Percentiles rank a stretch among this genome's conserved stretches.
Evolutionary conservation across 2,329 filamentous ascomycete genomes (phyloP).

Genomic region (Aspergillus thermomutatus): DNA sequence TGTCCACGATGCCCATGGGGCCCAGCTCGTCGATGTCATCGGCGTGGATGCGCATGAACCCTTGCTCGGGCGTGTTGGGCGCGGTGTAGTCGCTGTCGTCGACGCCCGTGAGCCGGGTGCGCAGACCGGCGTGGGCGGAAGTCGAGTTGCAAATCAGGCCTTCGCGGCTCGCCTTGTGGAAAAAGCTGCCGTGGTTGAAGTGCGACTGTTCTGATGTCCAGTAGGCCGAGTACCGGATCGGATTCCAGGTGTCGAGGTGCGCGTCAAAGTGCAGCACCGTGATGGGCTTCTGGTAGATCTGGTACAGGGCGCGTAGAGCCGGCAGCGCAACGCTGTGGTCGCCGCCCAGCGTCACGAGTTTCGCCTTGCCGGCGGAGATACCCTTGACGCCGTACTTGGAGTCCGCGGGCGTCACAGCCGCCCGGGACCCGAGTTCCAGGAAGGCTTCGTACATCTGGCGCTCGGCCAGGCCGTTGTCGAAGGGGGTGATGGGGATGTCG

Average conservation of each 20-base stretch:
- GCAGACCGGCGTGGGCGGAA: slow-evolving; percentile 77
- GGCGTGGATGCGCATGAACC: slow-evolving; percentile 74
- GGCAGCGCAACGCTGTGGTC: slow-evolving; percentile 71
- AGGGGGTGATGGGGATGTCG: slow-evolving; percentile 81
- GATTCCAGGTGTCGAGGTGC: slow-evolving; percentile 84
- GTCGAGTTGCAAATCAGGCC: slow-evolving; percentile 71
- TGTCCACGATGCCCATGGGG: slow-evolving; percentile 63
- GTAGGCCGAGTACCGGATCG: slow-evolving; percentile 69
- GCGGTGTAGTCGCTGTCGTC: slow-evolving; percentile 64
- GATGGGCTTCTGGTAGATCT: slow-evolving; percentile 60
- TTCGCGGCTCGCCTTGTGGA: slow-evolving; percentile 81
- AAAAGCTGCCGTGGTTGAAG: slow-evolving; percentile 89
- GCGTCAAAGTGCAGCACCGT: slow-evolving; percentile 74
- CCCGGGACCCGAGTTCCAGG: slow-evolving; percentile 59
- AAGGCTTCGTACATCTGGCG: slow-evolving; percentile 82
- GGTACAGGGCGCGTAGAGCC: slow-evolving; percentile 63
- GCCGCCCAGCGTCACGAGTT: slow-evolving; percentile 67
- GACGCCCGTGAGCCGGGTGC: slow-evolving; percentile 68
- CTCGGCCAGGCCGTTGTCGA: slow-evolving; percentile 79
- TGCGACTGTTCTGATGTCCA: slow-evolving; percentile 69
- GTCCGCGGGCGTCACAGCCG: slow-evolving; percentile 31
- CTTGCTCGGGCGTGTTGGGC: slow-evolving; percentile 67
- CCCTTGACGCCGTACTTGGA: slow-evolving; percentile 26
- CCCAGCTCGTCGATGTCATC: slow-evolving; percentile 87
- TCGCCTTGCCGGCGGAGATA: slow-evolving; percentile 40